Evolutionary conservation across 2,329 filamentous ascomycete genomes (phyloP).

Genomic region (Colletotrichum cordylinicola): DNA sequence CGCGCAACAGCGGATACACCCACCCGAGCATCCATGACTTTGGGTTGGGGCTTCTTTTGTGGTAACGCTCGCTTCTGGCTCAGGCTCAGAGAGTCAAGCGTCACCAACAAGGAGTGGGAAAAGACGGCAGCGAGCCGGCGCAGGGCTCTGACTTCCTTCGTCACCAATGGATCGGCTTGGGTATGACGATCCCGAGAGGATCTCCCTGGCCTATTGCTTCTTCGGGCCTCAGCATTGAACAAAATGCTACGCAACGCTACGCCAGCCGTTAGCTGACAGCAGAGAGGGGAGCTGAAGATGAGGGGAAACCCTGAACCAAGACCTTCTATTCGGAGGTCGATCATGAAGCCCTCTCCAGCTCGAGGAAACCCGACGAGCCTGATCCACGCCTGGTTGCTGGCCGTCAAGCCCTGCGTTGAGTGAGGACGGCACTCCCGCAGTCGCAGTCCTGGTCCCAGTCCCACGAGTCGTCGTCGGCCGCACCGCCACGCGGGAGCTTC

Average conservation of each 20-base stretch:
- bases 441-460: not conserved
- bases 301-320: slow-evolving; percentile 17
- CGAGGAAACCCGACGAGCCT: slow-evolving; percentile 5
- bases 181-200: slow-evolving; percentile 17
- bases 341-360: slow-evolving; percentile 2
- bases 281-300: slow-evolving; percentile 6
- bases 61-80: not conserved
- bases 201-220: slow-evolving; percentile 7
- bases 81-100: not conserved
- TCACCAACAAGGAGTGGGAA: not conserved
- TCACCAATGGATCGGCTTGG: slow-evolving; percentile 11
- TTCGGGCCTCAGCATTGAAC: slow-evolving; percentile 9
- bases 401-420: not conserved
- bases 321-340: slow-evolving; percentile 7
- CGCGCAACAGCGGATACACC: not conserved
- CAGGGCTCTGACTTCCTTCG: not conserved
- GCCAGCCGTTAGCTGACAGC: not conserved
- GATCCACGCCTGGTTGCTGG: not conserved
- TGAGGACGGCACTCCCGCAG: not conserved
- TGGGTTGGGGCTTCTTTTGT: not conserved
- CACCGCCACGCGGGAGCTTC: slow-evolving; percentile 9
- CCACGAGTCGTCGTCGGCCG: not conserved
- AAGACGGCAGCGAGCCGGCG: not conserved
- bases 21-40: not conserved
- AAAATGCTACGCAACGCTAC: not conserved